Evolutionary conservation across 2,329 filamentous ascomycete genomes (phyloP).

Genomic region (Monilinia fructigena): DNA sequence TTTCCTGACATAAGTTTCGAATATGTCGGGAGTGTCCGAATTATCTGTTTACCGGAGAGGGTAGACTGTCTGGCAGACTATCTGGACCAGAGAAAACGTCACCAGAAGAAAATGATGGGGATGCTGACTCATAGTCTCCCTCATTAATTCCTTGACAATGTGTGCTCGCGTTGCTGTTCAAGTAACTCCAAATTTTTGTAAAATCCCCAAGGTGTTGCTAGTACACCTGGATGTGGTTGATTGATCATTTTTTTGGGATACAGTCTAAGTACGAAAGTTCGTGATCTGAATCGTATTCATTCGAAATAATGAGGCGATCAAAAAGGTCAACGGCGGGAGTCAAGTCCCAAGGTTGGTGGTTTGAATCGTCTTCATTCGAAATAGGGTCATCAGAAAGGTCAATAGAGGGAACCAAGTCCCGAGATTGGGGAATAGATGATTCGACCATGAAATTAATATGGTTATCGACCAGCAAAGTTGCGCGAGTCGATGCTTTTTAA

Average conservation of each 20-base stretch:
- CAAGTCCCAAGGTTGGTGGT: constrained; percentile 14
- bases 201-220: constrained; percentile 14
- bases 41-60: constrained; percentile 7
- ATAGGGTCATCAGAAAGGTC: constrained; percentile 8
- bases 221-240: background rate
- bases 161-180: background rate
- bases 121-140: constrained; percentile 4
- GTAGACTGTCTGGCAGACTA: background rate
- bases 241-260: background rate
- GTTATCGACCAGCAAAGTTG: background rate
- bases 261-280: background rate
- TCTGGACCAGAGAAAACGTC: background rate
- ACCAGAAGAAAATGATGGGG: constrained; percentile 12
- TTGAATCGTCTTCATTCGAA: background rate
- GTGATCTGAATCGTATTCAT: background rate
- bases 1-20: constrained; percentile 10
- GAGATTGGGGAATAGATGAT: constrained; percentile 5
- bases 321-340: constrained; percentile 23
- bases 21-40: background rate
- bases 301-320: constrained; percentile 12
- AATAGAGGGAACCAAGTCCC: constrained; percentile 23
- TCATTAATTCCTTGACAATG: background rate
- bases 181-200: constrained; percentile 14
- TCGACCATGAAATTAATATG: constrained; percentile 16
- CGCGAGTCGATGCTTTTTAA: constrained; percentile 10